Base-by-base conservation (phyloP, 2,329 filamentous ascomycete genomes). In the Fusarium equiseti region DNA sequence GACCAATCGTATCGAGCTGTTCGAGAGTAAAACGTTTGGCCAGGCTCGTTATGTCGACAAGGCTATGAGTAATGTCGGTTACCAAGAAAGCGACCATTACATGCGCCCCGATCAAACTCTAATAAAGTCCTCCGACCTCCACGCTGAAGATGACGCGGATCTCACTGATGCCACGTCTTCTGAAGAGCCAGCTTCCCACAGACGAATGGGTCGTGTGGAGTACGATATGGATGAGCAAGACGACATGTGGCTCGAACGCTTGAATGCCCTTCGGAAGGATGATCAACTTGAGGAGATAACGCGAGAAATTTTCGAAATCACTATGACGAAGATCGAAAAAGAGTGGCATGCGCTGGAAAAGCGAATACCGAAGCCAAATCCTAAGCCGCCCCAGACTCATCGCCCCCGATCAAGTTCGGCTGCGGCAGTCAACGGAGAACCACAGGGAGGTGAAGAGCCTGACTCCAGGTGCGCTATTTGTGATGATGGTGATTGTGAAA, bases 221-320 rank as follows among this genome's bases (percentile, higher is more conserved):
- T 99, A 99, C 79, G 96, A 99, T 79, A 99, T 99, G 96, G 96
- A 99, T 77, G 96, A 99, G 81, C 96, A 99, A 77, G 96, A 99
- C 79, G 94, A 97, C 73, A 94, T 95, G 83, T 99, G 96, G 96
- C 84, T 99, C 27, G 92, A 96, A 73, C 88, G 90, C 42, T 89
- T 95, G 78, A 99, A 99, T 75, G 82, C 84, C 15, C 90, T 92
- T 75, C 89, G 96, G 62, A 92, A 90, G 77, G 86, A 88, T 26
- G 88, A 92, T 72, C 90, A 91, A 48, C 89, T 93, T 24, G 93
- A 97, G 73, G 86, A 90, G 4, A 96, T 99, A 75, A 97, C 95
- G 51, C 93, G 95, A 22, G 95, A 97, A 68, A 90, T 98, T 53
- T 98, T 99, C 76, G 96, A 99, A 79, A 97, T 98, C 68, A 97